phyloP scores from a whole-genome alignment of 2,329 filamentous ascomycete genomes.

The Mollisia scopiformis region DNA sequence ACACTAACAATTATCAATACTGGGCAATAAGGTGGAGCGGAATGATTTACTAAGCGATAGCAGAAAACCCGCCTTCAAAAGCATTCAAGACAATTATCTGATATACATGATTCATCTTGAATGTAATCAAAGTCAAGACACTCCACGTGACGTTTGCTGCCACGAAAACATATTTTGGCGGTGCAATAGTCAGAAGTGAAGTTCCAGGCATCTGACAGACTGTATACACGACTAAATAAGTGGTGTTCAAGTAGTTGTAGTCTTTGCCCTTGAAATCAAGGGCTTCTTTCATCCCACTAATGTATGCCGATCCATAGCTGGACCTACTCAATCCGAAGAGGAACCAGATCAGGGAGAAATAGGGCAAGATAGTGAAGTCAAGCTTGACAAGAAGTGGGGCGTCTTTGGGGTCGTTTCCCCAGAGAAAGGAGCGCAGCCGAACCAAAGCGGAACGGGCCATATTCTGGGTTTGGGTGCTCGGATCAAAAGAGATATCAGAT shows the following conservation, averaged over 20 bases:
- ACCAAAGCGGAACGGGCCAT: not conserved
- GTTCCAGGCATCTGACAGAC: slow-evolving; percentile 49
- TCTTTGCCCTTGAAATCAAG: slow-evolving; percentile 43
- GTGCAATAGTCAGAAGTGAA: slow-evolving; percentile 38
- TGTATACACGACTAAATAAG: slow-evolving; percentile 45
- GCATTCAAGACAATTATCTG: slow-evolving; percentile 48
- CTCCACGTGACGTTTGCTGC: slow-evolving; percentile 47
- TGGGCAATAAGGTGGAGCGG: too few relatives aligned
- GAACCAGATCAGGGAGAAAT: slow-evolving; percentile 52
- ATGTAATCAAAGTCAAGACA: slow-evolving; percentile 47
- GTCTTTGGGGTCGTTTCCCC: slow-evolving; percentile 11
- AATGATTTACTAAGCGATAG: slow-evolving; percentile 47
- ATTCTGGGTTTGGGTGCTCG: not conserved
- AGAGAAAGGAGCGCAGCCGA: slow-evolving; percentile 8
- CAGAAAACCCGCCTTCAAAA: slow-evolving; percentile 47
- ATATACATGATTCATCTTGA: slow-evolving; percentile 44
- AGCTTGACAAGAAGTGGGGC: slow-evolving; percentile 29
- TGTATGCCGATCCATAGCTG: slow-evolving; percentile 46
- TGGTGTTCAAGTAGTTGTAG: slow-evolving; percentile 44
- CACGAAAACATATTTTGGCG: slow-evolving; percentile 47
- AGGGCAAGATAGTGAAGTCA: slow-evolving; percentile 45
- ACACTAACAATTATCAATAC: too few relatives aligned
- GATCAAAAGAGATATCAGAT: not conserved
- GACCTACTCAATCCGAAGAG: slow-evolving; percentile 43
- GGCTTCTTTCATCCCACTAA: slow-evolving; percentile 42